phyloP scores from a whole-genome alignment of 2,329 filamentous ascomycete genomes.

The Blastomyces emzantsi region DNA sequence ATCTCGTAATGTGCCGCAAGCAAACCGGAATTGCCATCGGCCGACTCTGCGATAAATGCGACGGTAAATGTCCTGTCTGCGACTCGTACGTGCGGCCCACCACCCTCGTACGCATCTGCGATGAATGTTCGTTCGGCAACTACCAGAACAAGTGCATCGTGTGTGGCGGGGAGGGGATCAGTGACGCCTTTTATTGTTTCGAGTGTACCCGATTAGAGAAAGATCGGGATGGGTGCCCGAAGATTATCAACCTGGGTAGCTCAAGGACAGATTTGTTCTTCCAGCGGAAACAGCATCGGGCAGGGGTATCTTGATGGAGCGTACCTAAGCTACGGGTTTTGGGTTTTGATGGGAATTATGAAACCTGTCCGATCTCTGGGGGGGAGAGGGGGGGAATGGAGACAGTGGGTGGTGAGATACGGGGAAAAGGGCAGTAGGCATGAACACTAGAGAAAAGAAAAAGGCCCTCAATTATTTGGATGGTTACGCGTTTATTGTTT shows the following conservation, averaged over 20 bases:
- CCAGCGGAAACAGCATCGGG: conserved; percentile 52
- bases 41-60: conserved; percentile 98
- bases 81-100: conserved; percentile 98
- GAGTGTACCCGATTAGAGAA: conserved; percentile 96
- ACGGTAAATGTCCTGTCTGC: conserved; percentile 98
- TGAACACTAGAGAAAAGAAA: neutral
- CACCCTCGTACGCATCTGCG: conserved; percentile 94
- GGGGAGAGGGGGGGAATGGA: neutral
- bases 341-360: neutral
- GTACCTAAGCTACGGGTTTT: neutral
- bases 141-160: conserved; percentile 99
- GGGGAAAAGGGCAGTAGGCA: neutral
- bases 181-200: conserved; percentile 98
- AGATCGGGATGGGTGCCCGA: conserved; percentile 93
- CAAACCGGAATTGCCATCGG: conserved; percentile 96
- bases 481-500: neutral
- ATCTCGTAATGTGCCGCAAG: conserved; percentile 99
- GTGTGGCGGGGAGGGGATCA: conserved; percentile 95
- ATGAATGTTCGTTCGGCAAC: conserved; percentile 99
- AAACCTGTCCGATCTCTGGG: neutral
- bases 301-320: conserved; percentile 11
- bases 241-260: conserved; percentile 97
- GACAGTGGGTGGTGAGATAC: neutral
- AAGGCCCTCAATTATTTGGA: neutral
- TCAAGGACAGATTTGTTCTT: conserved; percentile 85